A percentile compares a stretch with the other conserved stretches of the same genome.
These are phyloP conservation scores for Starmerella kuoi DNA, from an alignment of 805 yeast genomes.

Conservation along the genomic window DNA sequence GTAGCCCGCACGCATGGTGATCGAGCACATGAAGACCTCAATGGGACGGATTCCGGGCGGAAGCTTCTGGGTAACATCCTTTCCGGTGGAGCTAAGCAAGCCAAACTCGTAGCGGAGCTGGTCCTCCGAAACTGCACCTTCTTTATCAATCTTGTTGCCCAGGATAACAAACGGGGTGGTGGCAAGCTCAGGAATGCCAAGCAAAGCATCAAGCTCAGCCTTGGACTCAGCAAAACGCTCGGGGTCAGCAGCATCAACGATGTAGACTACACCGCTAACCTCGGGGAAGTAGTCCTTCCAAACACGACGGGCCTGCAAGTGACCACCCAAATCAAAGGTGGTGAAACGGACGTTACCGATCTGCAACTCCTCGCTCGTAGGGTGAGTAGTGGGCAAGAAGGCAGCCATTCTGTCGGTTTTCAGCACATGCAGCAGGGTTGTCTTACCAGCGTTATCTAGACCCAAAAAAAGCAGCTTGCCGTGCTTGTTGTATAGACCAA, in stretches of 20 bases:
- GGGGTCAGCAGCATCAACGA: slow-evolving; percentile 94
- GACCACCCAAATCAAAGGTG: slow-evolving; percentile 97
- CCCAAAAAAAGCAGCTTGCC: slow-evolving; percentile 93
- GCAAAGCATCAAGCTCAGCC: slow-evolving; percentile 85
- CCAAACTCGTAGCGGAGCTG: slow-evolving; percentile 87
- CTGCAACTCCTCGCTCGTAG: slow-evolving; percentile 92
- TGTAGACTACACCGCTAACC: slow-evolving; percentile 91
- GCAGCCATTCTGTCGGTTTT: slow-evolving; percentile 96
- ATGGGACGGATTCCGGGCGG: slow-evolving; percentile 68
- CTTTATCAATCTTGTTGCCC: slow-evolving; percentile 94
- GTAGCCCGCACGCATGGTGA: slow-evolving; percentile 97
- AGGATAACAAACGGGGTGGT: slow-evolving; percentile 84
- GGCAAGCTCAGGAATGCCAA: slow-evolving; percentile 81
- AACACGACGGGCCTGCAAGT: slow-evolving; percentile 94
- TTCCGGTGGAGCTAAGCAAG: slow-evolving; percentile 80
- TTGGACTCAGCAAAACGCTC: slow-evolving; percentile 90
- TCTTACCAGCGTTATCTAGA: slow-evolving; percentile 95
- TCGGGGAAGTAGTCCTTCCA: slow-evolving; percentile 99
- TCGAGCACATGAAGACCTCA: slow-evolving; percentile 94
- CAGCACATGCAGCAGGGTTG: slow-evolving; percentile 74
- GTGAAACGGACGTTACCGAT: slow-evolving; percentile 95
- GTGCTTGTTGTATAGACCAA: slow-evolving; percentile 85
- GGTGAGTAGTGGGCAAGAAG: slow-evolving; percentile 94
- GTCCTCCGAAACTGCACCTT: slow-evolving; percentile 87
- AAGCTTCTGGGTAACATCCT: slow-evolving; percentile 55